A percentile compares a stretch with the other conserved stretches of the same genome.
phyloP scores from a whole-genome alignment of 306 rosid species.

The Hylodesmum podocarpum region DNA sequence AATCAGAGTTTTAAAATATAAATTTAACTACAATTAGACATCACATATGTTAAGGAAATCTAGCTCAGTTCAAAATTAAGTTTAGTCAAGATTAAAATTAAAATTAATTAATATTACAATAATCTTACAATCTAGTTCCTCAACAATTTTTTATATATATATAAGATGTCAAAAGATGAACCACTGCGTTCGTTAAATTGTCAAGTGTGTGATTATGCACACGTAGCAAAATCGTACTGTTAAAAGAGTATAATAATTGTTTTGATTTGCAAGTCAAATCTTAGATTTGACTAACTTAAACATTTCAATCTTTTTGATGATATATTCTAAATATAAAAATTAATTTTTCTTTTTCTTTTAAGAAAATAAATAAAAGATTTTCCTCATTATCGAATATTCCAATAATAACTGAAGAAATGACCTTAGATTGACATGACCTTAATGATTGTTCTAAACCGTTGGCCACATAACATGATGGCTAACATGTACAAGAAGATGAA shows the following conservation, averaged over 20 bases:
- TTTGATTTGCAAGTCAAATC: background rate
- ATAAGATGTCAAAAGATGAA: too few relatives aligned
- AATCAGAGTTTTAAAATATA: background rate
- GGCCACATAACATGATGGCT: slow-evolving; percentile 38
- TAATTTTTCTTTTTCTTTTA: background rate
- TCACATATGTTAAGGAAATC: background rate
- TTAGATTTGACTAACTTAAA: too few relatives aligned
- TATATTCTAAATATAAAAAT: background rate
- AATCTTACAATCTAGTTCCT: too few relatives aligned
- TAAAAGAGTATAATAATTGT: too few relatives aligned
- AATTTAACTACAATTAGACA: background rate
- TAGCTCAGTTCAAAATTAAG: background rate
- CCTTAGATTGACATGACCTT: slow-evolving; percentile 19
- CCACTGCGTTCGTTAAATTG: too few relatives aligned
- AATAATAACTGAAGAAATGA: background rate
- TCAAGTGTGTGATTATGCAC: too few relatives aligned
- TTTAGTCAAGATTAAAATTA: background rate
- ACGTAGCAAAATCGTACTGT: background rate
- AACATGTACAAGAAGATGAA: slow-evolving; percentile 40
- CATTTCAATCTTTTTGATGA: background rate
- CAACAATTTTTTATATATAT: too few relatives aligned
- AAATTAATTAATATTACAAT: background rate
- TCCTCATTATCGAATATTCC: background rate
- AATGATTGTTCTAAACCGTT: slow-evolving; percentile 42
- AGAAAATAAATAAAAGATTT: background rate